Conservation (phyloP, 331 rosid species). For the Phaseolus coccineus region DNA sequence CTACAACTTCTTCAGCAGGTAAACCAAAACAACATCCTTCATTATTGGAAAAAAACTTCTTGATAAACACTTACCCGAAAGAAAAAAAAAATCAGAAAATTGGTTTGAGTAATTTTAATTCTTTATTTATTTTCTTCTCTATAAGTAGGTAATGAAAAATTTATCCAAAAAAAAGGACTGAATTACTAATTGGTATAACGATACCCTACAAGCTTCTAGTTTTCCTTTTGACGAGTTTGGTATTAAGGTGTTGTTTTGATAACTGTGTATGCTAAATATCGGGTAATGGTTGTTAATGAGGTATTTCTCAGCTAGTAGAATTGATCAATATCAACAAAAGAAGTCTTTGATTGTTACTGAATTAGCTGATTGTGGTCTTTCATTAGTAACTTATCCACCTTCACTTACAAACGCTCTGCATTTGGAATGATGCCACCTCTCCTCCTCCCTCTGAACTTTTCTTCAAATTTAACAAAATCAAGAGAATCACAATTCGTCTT, state of each 20-base stretch:
- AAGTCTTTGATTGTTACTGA: not conserved
- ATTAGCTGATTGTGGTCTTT: too few relatives aligned
- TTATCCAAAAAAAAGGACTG: too few relatives aligned
- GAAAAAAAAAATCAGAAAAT: too few relatives aligned
- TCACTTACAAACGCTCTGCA: too few relatives aligned
- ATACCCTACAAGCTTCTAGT: too few relatives aligned
- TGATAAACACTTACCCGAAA: too few relatives aligned
- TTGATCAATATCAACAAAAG: not conserved
- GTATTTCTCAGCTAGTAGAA: not conserved
- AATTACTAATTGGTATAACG: too few relatives aligned
- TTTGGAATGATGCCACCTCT: not conserved
- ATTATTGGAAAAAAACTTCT: too few relatives aligned
- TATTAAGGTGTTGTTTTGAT: not conserved
- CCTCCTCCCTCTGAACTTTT: not conserved
- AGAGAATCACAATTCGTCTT: not conserved
- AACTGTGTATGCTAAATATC: not conserved
- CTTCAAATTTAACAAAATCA: not conserved
- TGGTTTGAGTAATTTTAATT: too few relatives aligned
- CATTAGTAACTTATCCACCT: too few relatives aligned
- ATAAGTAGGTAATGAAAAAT: too few relatives aligned
- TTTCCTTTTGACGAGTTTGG: not conserved
- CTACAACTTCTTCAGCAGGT: conserved; percentile 93
- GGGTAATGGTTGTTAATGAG: not conserved
- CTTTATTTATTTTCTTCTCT: too few relatives aligned
- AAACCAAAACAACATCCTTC: not conserved